These are phyloP conservation scores for Spinellus fusiger DNA, from an alignment of 192 early-diverging fungal species.

Conservation along the genomic window DNA sequence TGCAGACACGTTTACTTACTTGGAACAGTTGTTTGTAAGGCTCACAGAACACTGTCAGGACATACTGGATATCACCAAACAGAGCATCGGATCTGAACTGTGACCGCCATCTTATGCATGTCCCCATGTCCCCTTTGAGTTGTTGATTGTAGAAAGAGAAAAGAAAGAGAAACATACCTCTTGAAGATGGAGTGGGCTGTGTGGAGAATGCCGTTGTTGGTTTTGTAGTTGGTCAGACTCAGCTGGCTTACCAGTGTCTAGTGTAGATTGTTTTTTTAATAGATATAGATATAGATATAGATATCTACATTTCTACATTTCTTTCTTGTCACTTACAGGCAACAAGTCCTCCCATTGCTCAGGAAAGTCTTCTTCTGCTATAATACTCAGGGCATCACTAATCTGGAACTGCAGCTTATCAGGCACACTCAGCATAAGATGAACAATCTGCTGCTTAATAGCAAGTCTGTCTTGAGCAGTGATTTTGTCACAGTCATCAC, in stretches of 20 bases:
- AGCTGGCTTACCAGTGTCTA: conserved; percentile 73
- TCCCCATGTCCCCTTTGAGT: not conserved
- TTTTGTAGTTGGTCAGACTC: conserved; percentile 66
- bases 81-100: conserved; percentile 75
- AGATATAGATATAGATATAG: not conserved
- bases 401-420: conserved; percentile 80
- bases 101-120: conserved; percentile 67
- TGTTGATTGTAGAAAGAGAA: not conserved
- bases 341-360: conserved; percentile 81
- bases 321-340: conserved; percentile 34
- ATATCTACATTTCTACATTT: not conserved
- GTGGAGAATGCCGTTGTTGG: conserved; percentile 89
- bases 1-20: conserved; percentile 33
- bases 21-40: conserved; percentile 80
- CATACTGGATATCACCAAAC: conserved; percentile 88
- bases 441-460: conserved; percentile 82
- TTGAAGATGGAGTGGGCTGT: conserved; percentile 96
- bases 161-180: conserved; percentile 35
- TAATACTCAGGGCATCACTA: conserved; percentile 88
- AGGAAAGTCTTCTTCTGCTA: conserved; percentile 92
- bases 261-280: not conserved
- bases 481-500: conserved; percentile 53
- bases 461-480: conserved; percentile 58
- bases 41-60: conserved; percentile 77
- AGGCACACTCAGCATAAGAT: conserved; percentile 79